Evolutionary conservation across 2,329 filamentous ascomycete species (phyloP).

Genomic region (Scedosporium dehoogii): DNA sequence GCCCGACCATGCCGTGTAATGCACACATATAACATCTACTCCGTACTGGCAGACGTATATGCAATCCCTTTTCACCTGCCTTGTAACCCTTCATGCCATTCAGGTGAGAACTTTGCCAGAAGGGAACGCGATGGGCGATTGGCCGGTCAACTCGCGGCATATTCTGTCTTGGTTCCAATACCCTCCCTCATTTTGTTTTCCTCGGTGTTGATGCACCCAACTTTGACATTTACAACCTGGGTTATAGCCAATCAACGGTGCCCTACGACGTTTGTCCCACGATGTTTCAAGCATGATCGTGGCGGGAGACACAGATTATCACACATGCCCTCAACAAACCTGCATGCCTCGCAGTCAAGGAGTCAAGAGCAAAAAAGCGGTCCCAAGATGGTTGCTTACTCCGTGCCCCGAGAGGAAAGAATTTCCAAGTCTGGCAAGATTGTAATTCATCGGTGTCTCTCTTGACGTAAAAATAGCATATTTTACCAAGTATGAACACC

Average conservation of each 20-base stretch:
- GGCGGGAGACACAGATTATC: not conserved
- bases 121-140: not conserved
- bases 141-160: not conserved
- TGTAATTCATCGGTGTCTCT: not conserved
- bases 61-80: not conserved
- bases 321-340: not conserved
- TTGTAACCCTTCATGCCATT: too few relatives aligned
- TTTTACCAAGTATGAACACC: too few relatives aligned
- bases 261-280: not conserved
- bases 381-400: too few relatives aligned
- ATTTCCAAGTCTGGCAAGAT: not conserved
- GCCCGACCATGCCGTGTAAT: not conserved
- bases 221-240: too few relatives aligned
- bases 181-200: not conserved
- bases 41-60: not conserved
- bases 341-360: not conserved
- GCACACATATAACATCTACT: not conserved
- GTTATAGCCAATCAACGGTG: not conserved
- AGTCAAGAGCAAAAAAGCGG: not conserved
- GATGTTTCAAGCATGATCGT: not conserved
- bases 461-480: too few relatives aligned
- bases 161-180: not conserved
- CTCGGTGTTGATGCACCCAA: not conserved
- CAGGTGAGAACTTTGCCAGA: too few relatives aligned
- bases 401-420: too few relatives aligned